phyloP scores from a whole-genome alignment of 2,329 filamentous ascomycete genomes.

The Exutisphaerella laricina region DNA sequence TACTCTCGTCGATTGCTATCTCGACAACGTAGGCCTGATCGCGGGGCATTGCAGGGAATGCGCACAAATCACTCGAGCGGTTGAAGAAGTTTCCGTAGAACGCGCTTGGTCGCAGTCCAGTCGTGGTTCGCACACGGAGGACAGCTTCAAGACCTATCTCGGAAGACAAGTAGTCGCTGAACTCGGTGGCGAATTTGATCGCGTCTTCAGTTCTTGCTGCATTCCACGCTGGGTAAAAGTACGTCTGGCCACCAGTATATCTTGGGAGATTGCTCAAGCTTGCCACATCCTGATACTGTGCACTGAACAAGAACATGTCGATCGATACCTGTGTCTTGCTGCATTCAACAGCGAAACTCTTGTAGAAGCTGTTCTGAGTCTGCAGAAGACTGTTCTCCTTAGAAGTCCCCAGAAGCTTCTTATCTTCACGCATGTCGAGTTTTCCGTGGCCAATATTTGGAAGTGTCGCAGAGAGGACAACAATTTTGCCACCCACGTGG shows the following conservation, averaged over 20 bases:
- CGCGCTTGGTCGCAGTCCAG: conserved; percentile 89
- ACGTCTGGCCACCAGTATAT: conserved; percentile 96
- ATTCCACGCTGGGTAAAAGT: conserved; percentile 98
- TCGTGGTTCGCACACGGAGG: conserved; percentile 88
- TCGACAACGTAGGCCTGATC: conserved; percentile 98
- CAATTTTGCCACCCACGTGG: conserved; percentile 88
- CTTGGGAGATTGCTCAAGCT: conserved; percentile 91
- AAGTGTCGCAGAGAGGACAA: conserved; percentile 81
- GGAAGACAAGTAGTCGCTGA: conserved; percentile 92
- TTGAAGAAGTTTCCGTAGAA: conserved; percentile 99
- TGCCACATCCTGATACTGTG: conserved; percentile 94
- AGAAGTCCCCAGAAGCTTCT: conserved; percentile 87
- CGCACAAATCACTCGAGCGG: conserved; percentile 91
- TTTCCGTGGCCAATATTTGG: conserved; percentile 87
- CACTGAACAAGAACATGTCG: conserved; percentile 96
- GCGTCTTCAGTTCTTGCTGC: conserved; percentile 89
- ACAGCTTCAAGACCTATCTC: conserved; percentile 97
- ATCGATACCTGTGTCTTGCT: conserved; percentile 98
- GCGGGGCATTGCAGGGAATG: conserved; percentile 94
- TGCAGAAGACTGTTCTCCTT: conserved; percentile 86
- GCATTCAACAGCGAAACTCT: conserved; percentile 97
- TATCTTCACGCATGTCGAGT: conserved; percentile 90
- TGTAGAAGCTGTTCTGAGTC: conserved; percentile 94
- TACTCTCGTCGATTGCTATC: conserved; percentile 91
- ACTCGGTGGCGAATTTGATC: conserved; percentile 95